Evolutionary conservation across 352 stramenopile species (phyloP).

Genomic region (Peronospora belbahrii): DNA sequence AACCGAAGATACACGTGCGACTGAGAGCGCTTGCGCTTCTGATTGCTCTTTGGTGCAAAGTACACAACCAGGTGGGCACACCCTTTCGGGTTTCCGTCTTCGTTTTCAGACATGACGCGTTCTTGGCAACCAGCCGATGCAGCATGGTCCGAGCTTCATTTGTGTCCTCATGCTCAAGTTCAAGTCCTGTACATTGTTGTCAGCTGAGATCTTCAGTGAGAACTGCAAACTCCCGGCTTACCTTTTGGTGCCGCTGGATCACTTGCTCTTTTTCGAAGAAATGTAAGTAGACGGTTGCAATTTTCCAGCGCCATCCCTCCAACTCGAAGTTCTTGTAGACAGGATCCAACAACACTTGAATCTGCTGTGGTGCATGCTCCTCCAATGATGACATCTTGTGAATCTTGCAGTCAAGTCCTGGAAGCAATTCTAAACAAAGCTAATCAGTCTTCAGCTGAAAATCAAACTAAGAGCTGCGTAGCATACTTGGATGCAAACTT

Average conservation of each 20-base stretch:
- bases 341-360: conserved; percentile 51
- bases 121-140: conserved; percentile 56
- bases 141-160: conserved; percentile 54
- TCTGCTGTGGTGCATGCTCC: conserved; percentile 16
- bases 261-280: conserved; percentile 43
- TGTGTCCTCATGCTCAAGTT: conserved; percentile 47
- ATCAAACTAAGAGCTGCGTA: background rate
- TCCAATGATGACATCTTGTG: conserved; percentile 15
- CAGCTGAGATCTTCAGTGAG: background rate
- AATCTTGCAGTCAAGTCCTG: conserved; percentile 57
- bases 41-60: conserved; percentile 51
- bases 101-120: conserved; percentile 51
- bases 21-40: conserved; percentile 66
- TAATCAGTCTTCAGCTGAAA: background rate
- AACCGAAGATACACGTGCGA: conserved; percentile 50
- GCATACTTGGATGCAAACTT: conserved; percentile 68
- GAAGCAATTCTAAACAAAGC: conserved; percentile 41
- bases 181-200: conserved; percentile 24
- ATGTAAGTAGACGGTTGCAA: conserved; percentile 40
- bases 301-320: conserved; percentile 45
- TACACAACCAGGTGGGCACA: conserved; percentile 45
- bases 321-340: conserved; percentile 56
- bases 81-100: conserved; percentile 44
- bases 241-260: conserved; percentile 32
- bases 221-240: background rate